A percentile compares a stretch with the other conserved stretches of the same genome.
Conservation (phyloP, 805 yeast genomes). For the Sugiyamaella qingdaonensis region DNA sequence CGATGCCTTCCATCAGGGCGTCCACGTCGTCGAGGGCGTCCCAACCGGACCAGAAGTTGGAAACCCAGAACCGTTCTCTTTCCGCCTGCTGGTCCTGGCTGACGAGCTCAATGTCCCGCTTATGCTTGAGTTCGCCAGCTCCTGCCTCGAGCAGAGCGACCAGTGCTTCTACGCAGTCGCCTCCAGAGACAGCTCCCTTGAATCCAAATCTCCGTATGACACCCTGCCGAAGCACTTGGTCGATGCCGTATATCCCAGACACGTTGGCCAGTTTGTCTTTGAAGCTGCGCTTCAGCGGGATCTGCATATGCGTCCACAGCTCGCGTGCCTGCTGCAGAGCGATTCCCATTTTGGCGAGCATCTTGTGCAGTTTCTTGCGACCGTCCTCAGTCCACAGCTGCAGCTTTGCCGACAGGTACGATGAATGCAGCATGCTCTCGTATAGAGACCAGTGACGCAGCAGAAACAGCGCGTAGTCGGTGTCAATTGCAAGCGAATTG, state of each 20-base stretch:
- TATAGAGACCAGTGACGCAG: conserved; percentile 91
- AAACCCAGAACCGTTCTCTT: conserved; percentile 65
- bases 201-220: conserved; percentile 83
- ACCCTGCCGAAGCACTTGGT: conserved; percentile 79
- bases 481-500: conserved; percentile 55
- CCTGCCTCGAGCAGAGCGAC: conserved; percentile 70
- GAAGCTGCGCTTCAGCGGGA: conserved; percentile 67
- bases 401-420: conserved; percentile 82
- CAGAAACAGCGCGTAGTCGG: conserved; percentile 80
- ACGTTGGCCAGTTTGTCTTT: conserved; percentile 66
- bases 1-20: conserved; percentile 63
- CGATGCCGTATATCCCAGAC: conserved; percentile 71
- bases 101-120: conserved; percentile 22
- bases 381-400: conserved; percentile 92
- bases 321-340: conserved; percentile 85
- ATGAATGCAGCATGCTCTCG: conserved; percentile 86
- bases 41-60: conserved; percentile 68
- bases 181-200: conserved; percentile 82
- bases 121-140: conserved; percentile 6
- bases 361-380: conserved; percentile 73
- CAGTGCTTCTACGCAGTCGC: conserved; percentile 86
- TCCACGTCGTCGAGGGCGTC: conserved; percentile 54
- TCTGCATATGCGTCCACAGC: conserved; percentile 87
- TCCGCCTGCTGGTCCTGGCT: conserved; percentile 16
- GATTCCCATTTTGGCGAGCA: conserved; percentile 96